Base-by-base conservation (phyloP, 2,329 filamentous ascomycete genomes). In the Penicillium nordicum region DNA sequence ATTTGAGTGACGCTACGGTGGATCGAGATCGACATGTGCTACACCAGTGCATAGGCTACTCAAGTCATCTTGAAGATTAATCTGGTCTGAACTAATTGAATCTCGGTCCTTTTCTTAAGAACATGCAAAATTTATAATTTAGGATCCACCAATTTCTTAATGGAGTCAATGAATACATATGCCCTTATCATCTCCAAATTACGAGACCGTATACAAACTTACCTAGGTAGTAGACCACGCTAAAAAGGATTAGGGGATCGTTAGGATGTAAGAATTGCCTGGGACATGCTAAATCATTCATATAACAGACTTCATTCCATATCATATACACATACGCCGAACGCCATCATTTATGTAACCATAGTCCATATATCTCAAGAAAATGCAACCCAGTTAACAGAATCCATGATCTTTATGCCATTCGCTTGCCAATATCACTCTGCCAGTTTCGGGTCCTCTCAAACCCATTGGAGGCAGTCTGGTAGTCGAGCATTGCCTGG, bases 341-440 rank as follows among this genome's bases (percentile, higher is more conserved):
- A 55, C 40, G 23, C 53, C 40, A 32, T 29, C 23, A 44, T 34
- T 16, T 11, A 34, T 34, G 44, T 46, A 11, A 34, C 18, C 12
- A 23, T 34, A 23, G 7, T 16, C 14, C 30, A 25, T n/a, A 25
- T 34, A 36, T 1, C 12, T 21, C 29, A 34, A 46, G 14, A n/a
- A 46, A 36, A 32, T 41, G n/a, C 44, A 44, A 38, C 16, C 10
- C 30, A 46, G 36, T 30, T 32, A 42, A 43, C 16, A 27, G 23
- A 49, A 45, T 34, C 16, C 37, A 44, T 34, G 8, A 0, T 50
- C 50, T 51, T 37, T 53, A 50, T 12, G 74, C 74, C 87, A 90
- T 90, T 14, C 80, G 80, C 81, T 91, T 92, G 37, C 89, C 90
- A 81, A 96, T 96, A 77, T 95, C 88, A 69, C 88, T 92, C 74